phyloP scores from a whole-genome alignment of 2,329 filamentous ascomycete species.

The Aspergillus sp. region DNA sequence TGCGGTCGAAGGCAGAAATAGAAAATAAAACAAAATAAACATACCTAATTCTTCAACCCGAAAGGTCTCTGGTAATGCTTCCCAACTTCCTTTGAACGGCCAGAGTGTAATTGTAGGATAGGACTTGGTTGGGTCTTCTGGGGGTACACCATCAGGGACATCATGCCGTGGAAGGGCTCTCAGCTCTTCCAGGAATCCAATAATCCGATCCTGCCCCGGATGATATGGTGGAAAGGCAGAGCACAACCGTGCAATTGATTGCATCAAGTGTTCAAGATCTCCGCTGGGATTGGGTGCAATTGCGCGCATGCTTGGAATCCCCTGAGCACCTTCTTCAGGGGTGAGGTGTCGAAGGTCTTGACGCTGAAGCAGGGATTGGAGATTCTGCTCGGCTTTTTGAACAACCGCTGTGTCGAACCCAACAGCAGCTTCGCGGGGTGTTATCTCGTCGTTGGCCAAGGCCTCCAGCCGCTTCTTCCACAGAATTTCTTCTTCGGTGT shows the following conservation, averaged over 20 bases:
- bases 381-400: not conserved
- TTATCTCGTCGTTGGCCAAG: not conserved
- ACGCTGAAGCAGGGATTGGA: not conserved
- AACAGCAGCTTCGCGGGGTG: not conserved
- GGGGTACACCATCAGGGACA: not conserved
- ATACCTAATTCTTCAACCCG: not conserved
- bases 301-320: not conserved
- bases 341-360: not conserved
- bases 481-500: not conserved
- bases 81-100: not conserved
- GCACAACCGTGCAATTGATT: not conserved
- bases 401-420: not conserved
- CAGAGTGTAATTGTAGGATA: not conserved
- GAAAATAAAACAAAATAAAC: not conserved
- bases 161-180: not conserved
- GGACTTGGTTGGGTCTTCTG: not conserved
- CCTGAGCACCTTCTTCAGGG: not conserved
- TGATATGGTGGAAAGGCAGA: not conserved
- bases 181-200: not conserved
- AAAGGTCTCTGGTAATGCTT: not conserved
- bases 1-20: not conserved
- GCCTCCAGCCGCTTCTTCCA: not conserved
- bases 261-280: not conserved
- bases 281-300: not conserved
- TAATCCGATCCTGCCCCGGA: not conserved